These are phyloP conservation scores for Hyparrhenia diplandra DNA, from an alignment of 176 grass and related monocot species.

Conservation along the genomic window DNA sequence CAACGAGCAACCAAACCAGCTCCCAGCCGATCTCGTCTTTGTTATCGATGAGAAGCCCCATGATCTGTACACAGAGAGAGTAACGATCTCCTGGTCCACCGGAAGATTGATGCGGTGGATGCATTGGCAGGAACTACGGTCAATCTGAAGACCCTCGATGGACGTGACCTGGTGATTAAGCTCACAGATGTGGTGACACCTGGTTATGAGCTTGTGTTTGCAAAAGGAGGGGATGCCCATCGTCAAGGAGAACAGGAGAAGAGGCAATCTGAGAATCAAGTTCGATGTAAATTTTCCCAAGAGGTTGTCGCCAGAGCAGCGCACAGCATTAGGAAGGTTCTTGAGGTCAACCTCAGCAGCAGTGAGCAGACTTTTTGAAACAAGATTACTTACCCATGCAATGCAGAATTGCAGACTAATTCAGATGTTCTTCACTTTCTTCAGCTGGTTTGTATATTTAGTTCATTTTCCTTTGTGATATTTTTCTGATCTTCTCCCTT, in stretches of 20 bases:
- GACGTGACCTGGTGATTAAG: conserved; percentile 74
- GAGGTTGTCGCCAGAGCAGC: conserved; percentile 69
- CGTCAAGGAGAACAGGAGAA: conserved; percentile 78
- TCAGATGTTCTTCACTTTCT: conserved; percentile 26
- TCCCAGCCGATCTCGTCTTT: conserved; percentile 79
- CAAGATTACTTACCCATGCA: conserved; percentile 1
- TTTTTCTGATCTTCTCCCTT: conserved; percentile 9
- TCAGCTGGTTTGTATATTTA: conserved; percentile 21
- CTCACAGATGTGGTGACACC: conserved; percentile 78
- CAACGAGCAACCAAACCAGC: conserved; percentile 77
- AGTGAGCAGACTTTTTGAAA: background rate
- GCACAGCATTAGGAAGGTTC: conserved; percentile 63
- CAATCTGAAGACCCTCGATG: conserved; percentile 75
- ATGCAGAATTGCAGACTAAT: conserved; percentile 36
- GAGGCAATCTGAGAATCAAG: conserved; percentile 84
- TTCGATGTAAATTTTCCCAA: conserved; percentile 81
- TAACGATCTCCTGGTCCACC: conserved; percentile 68
- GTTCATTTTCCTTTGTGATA: conserved; percentile 2
- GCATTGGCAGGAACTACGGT: conserved; percentile 65
- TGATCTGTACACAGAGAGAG: conserved; percentile 75
- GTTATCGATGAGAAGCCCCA: conserved; percentile 93
- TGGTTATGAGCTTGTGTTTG: conserved; percentile 67
- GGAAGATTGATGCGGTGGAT: conserved; percentile 76
- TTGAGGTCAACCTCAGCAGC: conserved; percentile 47
- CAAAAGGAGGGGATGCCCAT: conserved; percentile 89